Percentiles rank a stretch among this genome's conserved stretches.
These are phyloP conservation scores for Russula abietina DNA, from an alignment of 768 basidiomycete genomes.

Conservation along the genomic window DNA sequence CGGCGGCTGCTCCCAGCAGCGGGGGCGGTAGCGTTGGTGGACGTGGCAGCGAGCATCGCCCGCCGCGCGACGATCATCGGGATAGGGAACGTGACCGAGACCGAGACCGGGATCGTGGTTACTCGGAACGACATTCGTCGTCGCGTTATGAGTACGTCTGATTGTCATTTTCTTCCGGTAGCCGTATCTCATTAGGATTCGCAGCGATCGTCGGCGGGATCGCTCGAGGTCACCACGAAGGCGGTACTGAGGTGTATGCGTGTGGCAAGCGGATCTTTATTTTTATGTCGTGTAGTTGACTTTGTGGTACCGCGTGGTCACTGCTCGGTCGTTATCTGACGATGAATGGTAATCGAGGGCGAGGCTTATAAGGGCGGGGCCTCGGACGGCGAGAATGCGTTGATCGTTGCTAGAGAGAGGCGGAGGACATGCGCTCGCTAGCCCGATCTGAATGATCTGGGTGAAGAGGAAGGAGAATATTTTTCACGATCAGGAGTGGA, in stretches of 20 bases:
- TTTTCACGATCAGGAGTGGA: not conserved
- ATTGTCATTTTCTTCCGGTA: not conserved
- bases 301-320: not conserved
- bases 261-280: not conserved
- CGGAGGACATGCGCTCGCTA: not conserved
- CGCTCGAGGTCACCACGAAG: conserved; percentile 25
- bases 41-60: conserved; percentile 44
- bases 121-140: conserved; percentile 41
- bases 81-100: conserved; percentile 68
- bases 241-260: conserved; percentile 16
- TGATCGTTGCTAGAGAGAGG: conserved; percentile 13
- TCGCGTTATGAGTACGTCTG: conserved; percentile 24
- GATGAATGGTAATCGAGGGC: not conserved
- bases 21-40: conserved; percentile 32
- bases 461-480: not conserved
- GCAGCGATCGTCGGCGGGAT: conserved; percentile 23
- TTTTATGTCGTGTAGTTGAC: not conserved
- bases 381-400: not conserved
- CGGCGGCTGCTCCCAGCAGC: conserved; percentile 31
- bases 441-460: conserved; percentile 8
- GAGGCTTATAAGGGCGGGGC: not conserved
- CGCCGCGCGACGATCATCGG: conserved; percentile 56
- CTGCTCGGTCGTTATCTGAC: not conserved
- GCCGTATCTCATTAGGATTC: conserved; percentile 1
- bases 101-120: conserved; percentile 67